Evolutionary conservation across 2,329 filamentous ascomycete species (phyloP).

Genomic region (Alternaria gansuensis): DNA sequence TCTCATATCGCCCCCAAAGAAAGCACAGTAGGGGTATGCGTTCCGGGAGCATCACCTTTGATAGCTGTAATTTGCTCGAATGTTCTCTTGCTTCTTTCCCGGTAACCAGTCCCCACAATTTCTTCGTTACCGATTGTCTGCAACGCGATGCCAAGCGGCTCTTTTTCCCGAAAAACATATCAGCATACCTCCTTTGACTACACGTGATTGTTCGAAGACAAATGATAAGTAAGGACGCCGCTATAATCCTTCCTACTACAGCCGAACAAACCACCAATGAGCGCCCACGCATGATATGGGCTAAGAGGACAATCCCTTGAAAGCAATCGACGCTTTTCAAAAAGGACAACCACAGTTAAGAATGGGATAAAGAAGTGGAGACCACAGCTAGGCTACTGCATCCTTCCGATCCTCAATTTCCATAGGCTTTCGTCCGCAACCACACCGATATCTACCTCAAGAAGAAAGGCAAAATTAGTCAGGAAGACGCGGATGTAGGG

Average conservation of each 20-base stretch:
- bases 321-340: constrained; percentile 33
- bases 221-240: constrained; percentile 6
- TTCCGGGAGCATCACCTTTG: not conserved
- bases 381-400: constrained; percentile 33
- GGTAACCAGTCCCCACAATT: not conserved
- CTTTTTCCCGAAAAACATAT: not conserved
- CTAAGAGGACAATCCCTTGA: constrained; percentile 26
- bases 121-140: not conserved
- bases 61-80: not conserved
- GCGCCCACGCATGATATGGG: constrained; percentile 22
- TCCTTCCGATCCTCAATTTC: constrained; percentile 41
- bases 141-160: not conserved
- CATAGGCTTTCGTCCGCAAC: constrained; percentile 30
- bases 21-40: not conserved
- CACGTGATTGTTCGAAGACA: not conserved
- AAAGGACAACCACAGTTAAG: constrained; percentile 40
- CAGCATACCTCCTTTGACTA: not conserved
- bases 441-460: constrained; percentile 44
- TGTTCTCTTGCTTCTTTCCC: not conserved
- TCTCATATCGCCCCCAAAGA: not conserved
- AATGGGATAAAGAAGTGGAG: constrained; percentile 42
- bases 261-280: constrained; percentile 21
- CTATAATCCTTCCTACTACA: constrained; percentile 6
- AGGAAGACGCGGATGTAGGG: constrained; percentile 34
- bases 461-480: constrained; percentile 43